Evolutionary conservation across 1,139 yeast species (phyloP), one percentile per base, ranked within the genome.

Genomic region (Suhomyces yuchorum): DNA sequence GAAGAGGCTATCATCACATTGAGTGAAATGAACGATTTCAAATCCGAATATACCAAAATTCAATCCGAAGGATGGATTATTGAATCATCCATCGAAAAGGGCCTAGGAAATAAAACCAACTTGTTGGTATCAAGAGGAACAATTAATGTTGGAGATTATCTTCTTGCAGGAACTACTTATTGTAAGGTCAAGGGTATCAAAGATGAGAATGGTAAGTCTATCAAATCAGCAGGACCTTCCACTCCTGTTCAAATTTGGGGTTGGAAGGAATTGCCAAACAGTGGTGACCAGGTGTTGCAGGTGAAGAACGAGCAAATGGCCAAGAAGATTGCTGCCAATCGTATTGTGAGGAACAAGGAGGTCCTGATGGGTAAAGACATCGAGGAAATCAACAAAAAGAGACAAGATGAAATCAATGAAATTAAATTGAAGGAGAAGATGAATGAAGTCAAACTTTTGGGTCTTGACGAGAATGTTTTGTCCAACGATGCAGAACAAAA

Each of bases 211-310:
- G 93, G 93, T 2, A 84, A 83, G 54, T 49, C 71, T 1, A 68
- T 91, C 12, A 81, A 83, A 54, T 50, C 66, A 23, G 98, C 97
- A 0, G 82, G 82, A 0, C 98, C 99, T 0, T 87, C 97, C 0
- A 85, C 88, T 2, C 97, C 98, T 0, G 96, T 90, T 1, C 96
- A 91, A 59, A 77, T 93, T 5, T 80, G 91, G 67, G 99, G 99
- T 0, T 93, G 99, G 99, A 91, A 88, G 61, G 93, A 85, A 36
- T 70, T 91, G 40, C 99, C 99, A 0, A 88, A 82, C 44, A 95
- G 96, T 18, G 99, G 99, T 2, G 97, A 91, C 54, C 83, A 82
- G 56, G 83, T 88, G 1, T 65, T 93, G 7, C 87, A 90, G 61
- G 96, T 96, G 8, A 78, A 79, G 50, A 80, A 72, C 55, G 98